Evolutionary conservation across 495 filamentous ascomycete species (phyloP).

Genomic region (Terfezia boudieri): DNA sequence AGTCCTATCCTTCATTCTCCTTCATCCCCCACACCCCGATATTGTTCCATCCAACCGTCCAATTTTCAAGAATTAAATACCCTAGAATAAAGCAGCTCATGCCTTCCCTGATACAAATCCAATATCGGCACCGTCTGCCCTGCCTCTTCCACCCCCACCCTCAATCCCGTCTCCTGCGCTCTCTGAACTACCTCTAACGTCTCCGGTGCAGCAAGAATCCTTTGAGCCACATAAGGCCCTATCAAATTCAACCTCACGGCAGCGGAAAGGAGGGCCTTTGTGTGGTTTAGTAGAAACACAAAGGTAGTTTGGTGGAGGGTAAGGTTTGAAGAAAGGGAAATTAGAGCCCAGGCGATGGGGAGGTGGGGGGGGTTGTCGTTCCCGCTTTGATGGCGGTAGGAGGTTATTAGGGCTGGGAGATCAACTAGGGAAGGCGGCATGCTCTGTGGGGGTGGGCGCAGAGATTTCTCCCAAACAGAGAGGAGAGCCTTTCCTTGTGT

Average conservation of each 20-base stretch:
- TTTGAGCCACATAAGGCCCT: conserved; percentile 84
- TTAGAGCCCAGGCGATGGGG: conserved; percentile 34
- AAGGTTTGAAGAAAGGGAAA: conserved; percentile 22
- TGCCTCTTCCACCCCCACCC: conserved; percentile 41
- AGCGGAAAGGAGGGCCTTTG: conserved; percentile 69
- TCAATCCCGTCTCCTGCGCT: conserved; percentile 38
- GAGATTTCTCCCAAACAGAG: conserved; percentile 64
- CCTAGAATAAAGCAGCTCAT: conserved; percentile 84
- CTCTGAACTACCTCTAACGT: conserved; percentile 38
- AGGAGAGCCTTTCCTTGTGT: conserved; percentile 72
- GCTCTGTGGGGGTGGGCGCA: conserved; percentile 3
- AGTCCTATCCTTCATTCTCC: neutral
- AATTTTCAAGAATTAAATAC: conserved; percentile 49
- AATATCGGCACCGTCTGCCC: conserved; percentile 71
- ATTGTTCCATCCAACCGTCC: neutral
- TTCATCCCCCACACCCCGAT: neutral
- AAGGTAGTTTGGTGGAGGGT: conserved; percentile 46
- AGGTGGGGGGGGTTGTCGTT: neutral
- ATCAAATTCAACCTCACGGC: conserved; percentile 73
- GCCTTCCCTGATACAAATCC: conserved; percentile 86
- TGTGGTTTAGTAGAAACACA: conserved; percentile 69
- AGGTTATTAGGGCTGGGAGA: neutral
- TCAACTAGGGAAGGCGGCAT: neutral
- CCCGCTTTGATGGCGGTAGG: neutral
- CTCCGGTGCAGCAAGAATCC: conserved; percentile 43